A percentile compares a stretch with the other conserved stretches of the same genome.
Conservation (phyloP, 495 filamentous ascomycete genomes). For the Penicillium herquei region DNA sequence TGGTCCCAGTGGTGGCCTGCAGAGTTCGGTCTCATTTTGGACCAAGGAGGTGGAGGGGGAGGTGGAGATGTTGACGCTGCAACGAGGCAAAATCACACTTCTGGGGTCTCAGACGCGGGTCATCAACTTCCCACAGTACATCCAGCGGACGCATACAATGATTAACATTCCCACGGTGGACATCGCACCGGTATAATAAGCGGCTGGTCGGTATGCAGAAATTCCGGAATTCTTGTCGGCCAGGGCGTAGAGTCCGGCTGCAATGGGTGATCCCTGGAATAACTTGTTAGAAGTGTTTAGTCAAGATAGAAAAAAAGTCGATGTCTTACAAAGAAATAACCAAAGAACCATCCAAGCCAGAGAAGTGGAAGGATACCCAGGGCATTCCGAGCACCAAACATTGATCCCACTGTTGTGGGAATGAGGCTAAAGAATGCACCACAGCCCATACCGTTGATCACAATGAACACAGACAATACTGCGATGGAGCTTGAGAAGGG, state of each 20-base stretch:
- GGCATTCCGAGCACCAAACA: slow-evolving; percentile 11
- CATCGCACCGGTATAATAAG: slow-evolving; percentile 10
- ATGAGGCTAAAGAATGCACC: slow-evolving; percentile 13
- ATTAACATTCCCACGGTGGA: slow-evolving; percentile 8
- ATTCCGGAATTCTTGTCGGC: slow-evolving; percentile 5
- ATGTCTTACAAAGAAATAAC: slow-evolving; percentile 11
- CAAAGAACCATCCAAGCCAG: slow-evolving; percentile 14
- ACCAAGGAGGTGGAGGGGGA: background rate
- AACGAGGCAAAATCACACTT: background rate
- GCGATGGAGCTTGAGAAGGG: slow-evolving; percentile 9
- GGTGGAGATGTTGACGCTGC: background rate
- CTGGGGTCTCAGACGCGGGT: slow-evolving; percentile 4
- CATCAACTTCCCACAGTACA: slow-evolving; percentile 3
- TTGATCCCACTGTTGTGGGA: slow-evolving; percentile 8
- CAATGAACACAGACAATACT: slow-evolving; percentile 8
- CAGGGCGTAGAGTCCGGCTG: slow-evolving; percentile 9
- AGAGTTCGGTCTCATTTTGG: background rate
- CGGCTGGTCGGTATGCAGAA: slow-evolving; percentile 12
- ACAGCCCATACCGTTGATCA: slow-evolving; percentile 9
- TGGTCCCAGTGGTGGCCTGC: slow-evolving; percentile 18
- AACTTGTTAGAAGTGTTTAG: background rate
- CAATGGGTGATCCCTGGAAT: slow-evolving; percentile 9
- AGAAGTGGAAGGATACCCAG: slow-evolving; percentile 9
- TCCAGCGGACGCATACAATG: slow-evolving; percentile 4
- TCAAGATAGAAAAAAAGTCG: background rate